phyloP scores from a whole-genome alignment of 176 grass and related monocot species.

The barley (Hordeum vulgare) region DNA sequence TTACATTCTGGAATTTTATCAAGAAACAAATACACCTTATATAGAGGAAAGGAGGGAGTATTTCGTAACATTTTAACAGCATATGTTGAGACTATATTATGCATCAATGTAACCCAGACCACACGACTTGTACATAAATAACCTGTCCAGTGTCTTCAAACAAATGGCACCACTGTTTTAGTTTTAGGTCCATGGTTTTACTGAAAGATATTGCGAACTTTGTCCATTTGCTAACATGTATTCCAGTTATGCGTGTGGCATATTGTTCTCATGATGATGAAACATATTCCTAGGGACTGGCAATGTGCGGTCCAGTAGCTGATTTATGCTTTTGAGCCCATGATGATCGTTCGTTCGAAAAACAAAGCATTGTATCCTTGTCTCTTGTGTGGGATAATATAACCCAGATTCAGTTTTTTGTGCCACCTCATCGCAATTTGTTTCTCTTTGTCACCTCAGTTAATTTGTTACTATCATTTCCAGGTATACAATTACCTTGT shows the following conservation, averaged over 20 bases:
- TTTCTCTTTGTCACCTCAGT: neutral
- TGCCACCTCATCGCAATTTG: neutral
- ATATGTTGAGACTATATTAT: neutral
- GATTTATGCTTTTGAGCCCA: neutral
- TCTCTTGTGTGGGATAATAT: neutral
- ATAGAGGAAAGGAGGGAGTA: no score
- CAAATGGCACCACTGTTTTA: neutral
- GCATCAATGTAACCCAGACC: neutral
- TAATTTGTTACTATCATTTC: constrained; percentile 21
- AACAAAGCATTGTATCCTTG: neutral
- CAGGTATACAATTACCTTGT: constrained; percentile 82
- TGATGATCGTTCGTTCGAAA: neutral
- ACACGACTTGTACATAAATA: neutral
- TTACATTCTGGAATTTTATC: no score
- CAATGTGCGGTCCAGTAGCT: neutral
- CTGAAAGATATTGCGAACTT: neutral
- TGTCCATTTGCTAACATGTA: neutral
- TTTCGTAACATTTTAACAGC: neutral
- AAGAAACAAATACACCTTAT: no score
- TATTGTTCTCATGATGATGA: neutral
- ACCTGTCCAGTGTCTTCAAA: neutral
- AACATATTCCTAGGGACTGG: neutral
- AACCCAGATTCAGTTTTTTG: neutral
- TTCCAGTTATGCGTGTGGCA: neutral
- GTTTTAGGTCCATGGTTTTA: constrained; percentile 23